These are phyloP conservation scores for Trametes coccinea DNA, from an alignment of 768 basidiomycete genomes.

Conservation along the genomic window DNA sequence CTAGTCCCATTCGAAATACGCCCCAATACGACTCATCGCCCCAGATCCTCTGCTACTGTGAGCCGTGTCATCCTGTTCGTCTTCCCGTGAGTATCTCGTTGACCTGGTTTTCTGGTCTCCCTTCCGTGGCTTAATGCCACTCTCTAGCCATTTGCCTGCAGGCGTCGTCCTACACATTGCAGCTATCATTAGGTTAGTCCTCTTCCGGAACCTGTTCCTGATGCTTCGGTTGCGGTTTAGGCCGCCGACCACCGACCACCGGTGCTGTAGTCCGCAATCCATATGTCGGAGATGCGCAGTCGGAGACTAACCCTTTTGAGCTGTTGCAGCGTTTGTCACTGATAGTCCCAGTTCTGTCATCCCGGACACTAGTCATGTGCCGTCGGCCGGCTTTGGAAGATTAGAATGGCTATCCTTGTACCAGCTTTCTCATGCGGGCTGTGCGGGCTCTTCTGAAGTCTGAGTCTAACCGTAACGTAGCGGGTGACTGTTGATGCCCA, in stretches of 20 bases:
- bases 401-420: slow-evolving; percentile 3
- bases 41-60: slow-evolving; percentile 2
- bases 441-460: not conserved
- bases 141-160: no score
- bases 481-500: not conserved
- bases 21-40: slow-evolving; percentile 3
- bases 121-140: not conserved
- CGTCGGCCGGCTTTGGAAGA: not conserved
- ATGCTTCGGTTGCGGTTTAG: not conserved
- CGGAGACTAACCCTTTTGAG: slow-evolving; percentile 8
- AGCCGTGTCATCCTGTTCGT: not conserved
- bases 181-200: not conserved
- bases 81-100: not conserved
- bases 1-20: not conserved
- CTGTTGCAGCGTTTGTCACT: slow-evolving; percentile 10
- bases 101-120: slow-evolving; percentile 1
- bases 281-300: not conserved
- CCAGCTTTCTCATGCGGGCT: slow-evolving; percentile 8
- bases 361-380: not conserved
- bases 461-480: slow-evolving; percentile 4
- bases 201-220: not conserved
- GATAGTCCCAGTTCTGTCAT: not conserved
- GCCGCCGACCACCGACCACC: not conserved
- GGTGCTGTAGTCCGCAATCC: not conserved
- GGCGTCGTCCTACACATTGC: no score